Conservation (phyloP, 345 rosid species). For the Ceriops decandra region DNA sequence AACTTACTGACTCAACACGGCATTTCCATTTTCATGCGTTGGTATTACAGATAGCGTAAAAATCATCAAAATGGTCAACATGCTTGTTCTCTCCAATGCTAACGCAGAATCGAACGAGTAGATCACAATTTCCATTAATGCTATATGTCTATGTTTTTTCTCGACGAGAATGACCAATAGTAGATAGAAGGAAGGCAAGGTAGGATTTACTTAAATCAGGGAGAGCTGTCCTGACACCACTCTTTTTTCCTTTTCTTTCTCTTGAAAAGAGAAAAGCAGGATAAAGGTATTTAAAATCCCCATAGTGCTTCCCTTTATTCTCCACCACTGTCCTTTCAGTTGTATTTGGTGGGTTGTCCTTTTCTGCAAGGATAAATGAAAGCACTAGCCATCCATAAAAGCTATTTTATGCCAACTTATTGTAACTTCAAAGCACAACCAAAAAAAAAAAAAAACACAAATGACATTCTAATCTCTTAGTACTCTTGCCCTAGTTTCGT, state of each 20-base stretch:
- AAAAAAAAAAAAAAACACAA: slow-evolving; percentile 10
- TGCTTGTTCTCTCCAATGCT: too few species aligned
- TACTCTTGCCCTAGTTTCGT: slow-evolving; percentile 6
- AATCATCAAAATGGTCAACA: too few species aligned
- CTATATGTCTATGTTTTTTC: too few species aligned
- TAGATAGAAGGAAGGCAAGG: too few species aligned
- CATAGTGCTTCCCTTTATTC: slow-evolving; percentile 35
- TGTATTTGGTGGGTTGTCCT: slow-evolving; percentile 46
- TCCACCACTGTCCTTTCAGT: slow-evolving; percentile 43
- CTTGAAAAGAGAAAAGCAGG: not conserved
- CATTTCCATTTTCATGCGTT: too few species aligned
- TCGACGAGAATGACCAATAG: too few species aligned
- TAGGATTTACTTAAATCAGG: not conserved
- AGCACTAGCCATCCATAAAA: slow-evolving; percentile 37
- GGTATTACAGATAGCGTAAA: too few species aligned
- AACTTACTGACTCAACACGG: too few species aligned
- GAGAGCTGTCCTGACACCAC: slow-evolving; percentile 15
- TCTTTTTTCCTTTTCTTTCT: not conserved
- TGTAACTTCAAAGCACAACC: slow-evolving; percentile 15
- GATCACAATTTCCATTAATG: too few species aligned
- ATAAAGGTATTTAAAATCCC: slow-evolving; percentile 6
- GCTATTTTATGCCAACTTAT: slow-evolving; percentile 37
- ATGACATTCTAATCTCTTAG: slow-evolving; percentile 10
- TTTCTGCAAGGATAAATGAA: slow-evolving; percentile 41
- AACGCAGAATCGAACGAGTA: too few species aligned